phyloP scores from a whole-genome alignment of 192 early-diverging fungal species.

The Entomortierella lignicola region DNA sequence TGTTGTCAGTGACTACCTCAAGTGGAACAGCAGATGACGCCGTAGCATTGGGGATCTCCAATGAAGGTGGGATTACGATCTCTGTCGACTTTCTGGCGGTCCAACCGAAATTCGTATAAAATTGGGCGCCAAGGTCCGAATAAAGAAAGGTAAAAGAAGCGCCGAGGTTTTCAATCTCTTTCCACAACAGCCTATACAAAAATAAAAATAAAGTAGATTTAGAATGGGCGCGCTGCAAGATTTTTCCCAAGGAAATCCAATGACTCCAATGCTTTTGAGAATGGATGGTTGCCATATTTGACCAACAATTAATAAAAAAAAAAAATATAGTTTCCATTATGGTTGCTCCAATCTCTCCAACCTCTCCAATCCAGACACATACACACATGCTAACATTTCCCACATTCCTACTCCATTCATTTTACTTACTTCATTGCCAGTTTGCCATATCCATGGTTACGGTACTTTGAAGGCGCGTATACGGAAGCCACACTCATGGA shows the following conservation, averaged over 20 bases:
- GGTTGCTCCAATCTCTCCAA: too few species aligned
- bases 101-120: slow-evolving; percentile 41
- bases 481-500: slow-evolving; percentile 34
- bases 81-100: slow-evolving; percentile 20
- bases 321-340: not conserved
- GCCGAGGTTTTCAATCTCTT: slow-evolving; percentile 19
- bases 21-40: not conserved
- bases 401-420: too few species aligned
- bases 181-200: slow-evolving; percentile 35
- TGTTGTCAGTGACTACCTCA: slow-evolving; percentile 8
- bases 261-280: not conserved
- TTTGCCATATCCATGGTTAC: slow-evolving; percentile 34
- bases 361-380: too few species aligned
- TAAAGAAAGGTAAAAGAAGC: slow-evolving; percentile 34
- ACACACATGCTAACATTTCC: too few species aligned
- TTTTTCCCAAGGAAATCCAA: not conserved
- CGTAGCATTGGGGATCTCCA: slow-evolving; percentile 6
- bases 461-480: slow-evolving; percentile 35
- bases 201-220: not conserved
- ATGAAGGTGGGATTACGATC: slow-evolving; percentile 17
- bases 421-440: slow-evolving; percentile 39
- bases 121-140: slow-evolving; percentile 36
- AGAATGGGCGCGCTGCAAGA: too few species aligned
- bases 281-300: slow-evolving; percentile 21
- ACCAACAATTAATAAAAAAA: slow-evolving; percentile 4